phyloP scores from a whole-genome alignment of 129 eudicot species.

The Sambucus nigra region DNA sequence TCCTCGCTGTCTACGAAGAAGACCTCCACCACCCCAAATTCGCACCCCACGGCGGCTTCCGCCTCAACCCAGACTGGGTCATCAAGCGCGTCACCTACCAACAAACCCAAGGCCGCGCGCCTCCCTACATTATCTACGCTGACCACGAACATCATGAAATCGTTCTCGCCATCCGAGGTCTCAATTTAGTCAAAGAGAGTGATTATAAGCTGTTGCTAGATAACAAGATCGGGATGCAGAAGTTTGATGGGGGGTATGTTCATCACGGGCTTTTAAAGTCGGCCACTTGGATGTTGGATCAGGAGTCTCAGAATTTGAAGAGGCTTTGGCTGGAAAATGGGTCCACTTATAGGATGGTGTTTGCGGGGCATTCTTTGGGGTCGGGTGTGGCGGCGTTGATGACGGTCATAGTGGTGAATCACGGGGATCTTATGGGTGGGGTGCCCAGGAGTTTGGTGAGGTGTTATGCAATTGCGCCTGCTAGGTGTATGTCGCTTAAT shows the following conservation, averaged over 20 bases:
- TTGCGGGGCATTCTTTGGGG: conserved; percentile 86
- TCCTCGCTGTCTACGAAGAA: conserved; percentile 72
- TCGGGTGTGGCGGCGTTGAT: conserved; percentile 82
- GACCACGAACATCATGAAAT: conserved; percentile 60
- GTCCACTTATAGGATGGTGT: conserved; percentile 50
- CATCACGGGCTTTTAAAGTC: conserved; percentile 79
- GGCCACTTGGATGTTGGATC: conserved; percentile 60
- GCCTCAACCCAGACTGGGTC: conserved; percentile 62
- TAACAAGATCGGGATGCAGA: conserved; percentile 70
- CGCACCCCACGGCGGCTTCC: conserved; percentile 50
- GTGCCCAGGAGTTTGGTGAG: conserved; percentile 39
- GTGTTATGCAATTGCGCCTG: conserved; percentile 80
- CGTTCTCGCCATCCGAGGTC: conserved; percentile 68
- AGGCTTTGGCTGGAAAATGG: conserved; percentile 68
- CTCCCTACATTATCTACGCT: conserved; percentile 63
- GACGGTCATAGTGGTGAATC: conserved; percentile 68
- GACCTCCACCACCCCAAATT: conserved; percentile 49
- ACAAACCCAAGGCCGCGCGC: conserved; percentile 62
- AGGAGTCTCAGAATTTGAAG: conserved; percentile 47
- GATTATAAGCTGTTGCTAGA: conserved; percentile 66
- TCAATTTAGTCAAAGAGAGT: conserved; percentile 51
- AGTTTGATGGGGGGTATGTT: conserved; percentile 96
- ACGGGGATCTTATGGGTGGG: conserved; percentile 55
- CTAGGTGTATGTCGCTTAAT: conserved; percentile 82
- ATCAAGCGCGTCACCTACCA: conserved; percentile 70